These are phyloP conservation scores for Daldinia sp. DNA, from an alignment of 2,329 filamentous ascomycete species.

Conservation along the genomic window DNA sequence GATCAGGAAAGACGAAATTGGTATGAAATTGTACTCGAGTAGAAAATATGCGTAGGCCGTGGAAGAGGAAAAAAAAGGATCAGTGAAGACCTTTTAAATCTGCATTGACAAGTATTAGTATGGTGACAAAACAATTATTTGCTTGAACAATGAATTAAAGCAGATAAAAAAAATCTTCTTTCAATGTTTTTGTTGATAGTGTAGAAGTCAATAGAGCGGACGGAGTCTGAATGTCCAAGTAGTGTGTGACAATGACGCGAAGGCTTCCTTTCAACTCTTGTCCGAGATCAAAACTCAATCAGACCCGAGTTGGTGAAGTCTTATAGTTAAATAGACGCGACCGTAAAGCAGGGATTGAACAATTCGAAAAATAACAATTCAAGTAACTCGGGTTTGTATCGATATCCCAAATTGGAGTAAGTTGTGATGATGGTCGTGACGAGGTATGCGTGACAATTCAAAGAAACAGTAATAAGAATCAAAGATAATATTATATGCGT, in stretches of 20 bases:
- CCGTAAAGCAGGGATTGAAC: neutral
- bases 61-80: slow-evolving; percentile 31
- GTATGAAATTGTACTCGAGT: slow-evolving; percentile 21
- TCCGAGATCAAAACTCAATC: neutral
- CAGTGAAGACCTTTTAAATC: slow-evolving; percentile 38
- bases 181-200: neutral
- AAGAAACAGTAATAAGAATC: neutral
- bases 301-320: too few relatives aligned
- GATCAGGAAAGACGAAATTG: slow-evolving; percentile 8
- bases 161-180: neutral
- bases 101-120: slow-evolving; percentile 19
- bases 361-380: slow-evolving; percentile 5
- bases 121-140: slow-evolving; percentile 8
- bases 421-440: slow-evolving; percentile 6
- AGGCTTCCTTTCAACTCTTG: slow-evolving; percentile 1
- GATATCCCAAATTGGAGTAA: slow-evolving; percentile 5
- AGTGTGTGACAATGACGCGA: neutral
- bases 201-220: neutral
- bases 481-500: neutral
- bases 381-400: slow-evolving; percentile 26
- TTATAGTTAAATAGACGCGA: neutral
- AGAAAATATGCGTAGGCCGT: slow-evolving; percentile 27
- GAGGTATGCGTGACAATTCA: neutral
- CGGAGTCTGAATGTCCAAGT: neutral
- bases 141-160: slow-evolving; percentile 24